phyloP scores from a whole-genome alignment of 2,329 filamentous ascomycete species.

The Alternaria atra region DNA sequence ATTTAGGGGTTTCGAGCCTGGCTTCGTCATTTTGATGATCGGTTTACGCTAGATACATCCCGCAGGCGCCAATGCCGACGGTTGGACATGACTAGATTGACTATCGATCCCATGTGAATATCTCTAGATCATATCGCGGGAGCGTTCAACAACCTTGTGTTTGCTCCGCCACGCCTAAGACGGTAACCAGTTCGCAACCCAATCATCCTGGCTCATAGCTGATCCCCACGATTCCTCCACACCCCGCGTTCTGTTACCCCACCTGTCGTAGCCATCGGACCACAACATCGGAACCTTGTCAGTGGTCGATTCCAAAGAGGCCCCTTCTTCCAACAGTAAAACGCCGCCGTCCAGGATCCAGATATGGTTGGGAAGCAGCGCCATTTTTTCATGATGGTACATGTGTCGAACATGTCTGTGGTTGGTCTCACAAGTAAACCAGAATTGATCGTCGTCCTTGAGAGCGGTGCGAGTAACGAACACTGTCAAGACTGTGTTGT shows the following conservation, averaged over 20 bases:
- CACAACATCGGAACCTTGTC: background rate
- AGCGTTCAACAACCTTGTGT: too few relatives aligned
- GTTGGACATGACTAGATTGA: too few relatives aligned
- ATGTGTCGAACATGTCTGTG: conserved; percentile 3
- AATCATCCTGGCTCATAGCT: background rate
- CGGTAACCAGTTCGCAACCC: background rate
- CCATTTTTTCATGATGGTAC: background rate
- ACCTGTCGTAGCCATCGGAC: background rate
- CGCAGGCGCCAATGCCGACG: too few relatives aligned
- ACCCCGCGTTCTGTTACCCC: background rate
- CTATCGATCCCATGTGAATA: too few relatives aligned
- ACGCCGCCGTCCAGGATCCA: background rate
- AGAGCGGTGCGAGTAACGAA: background rate
- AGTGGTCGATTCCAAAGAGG: too few relatives aligned
- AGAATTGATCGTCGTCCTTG: background rate
- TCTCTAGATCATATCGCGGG: too few relatives aligned
- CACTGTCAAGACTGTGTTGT: background rate
- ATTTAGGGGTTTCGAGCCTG: too few relatives aligned
- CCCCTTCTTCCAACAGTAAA: background rate
- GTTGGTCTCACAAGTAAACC: background rate
- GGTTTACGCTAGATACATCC: too few relatives aligned
- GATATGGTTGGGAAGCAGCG: background rate
- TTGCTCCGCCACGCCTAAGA: background rate
- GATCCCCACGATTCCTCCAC: background rate
- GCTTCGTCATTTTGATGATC: too few relatives aligned